Percentiles rank a stretch among this genome's conserved stretches.
These are phyloP conservation scores for Calonectria leucothoes DNA, from an alignment of 2,329 filamentous ascomycete genomes.

Conservation along the genomic window DNA sequence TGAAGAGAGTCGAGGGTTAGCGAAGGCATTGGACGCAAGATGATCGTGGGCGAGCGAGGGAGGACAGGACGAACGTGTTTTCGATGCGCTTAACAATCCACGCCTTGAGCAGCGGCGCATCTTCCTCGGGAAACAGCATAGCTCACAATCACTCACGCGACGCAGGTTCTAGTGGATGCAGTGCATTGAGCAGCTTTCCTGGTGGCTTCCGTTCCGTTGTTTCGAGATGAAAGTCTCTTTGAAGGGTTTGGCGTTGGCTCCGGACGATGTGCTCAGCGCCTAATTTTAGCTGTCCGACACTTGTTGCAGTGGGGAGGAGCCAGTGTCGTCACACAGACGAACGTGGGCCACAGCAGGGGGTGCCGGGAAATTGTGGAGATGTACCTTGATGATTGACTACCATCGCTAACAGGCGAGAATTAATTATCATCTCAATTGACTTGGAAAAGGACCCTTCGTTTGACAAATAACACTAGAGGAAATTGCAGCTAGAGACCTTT, in stretches of 20 bases:
- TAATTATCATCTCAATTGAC: background rate
- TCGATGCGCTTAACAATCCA: conserved; percentile 85
- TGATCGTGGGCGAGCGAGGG: conserved; percentile 19
- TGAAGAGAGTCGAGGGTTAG: conserved; percentile 24
- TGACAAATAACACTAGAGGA: background rate
- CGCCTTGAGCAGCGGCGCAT: conserved; percentile 73
- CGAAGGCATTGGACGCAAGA: conserved; percentile 7
- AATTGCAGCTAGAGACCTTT: background rate
- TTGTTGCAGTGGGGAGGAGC: conserved; percentile 16
- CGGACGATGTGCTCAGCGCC: conserved; percentile 26
- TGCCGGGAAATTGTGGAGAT: background rate
- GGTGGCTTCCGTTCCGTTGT: background rate
- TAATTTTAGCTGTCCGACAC: conserved; percentile 30
- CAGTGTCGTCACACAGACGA: conserved; percentile 33
- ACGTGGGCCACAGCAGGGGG: background rate
- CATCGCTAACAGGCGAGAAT: background rate
- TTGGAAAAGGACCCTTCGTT: background rate
- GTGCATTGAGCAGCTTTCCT: conserved; percentile 9
- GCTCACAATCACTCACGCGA: conserved; percentile 18
- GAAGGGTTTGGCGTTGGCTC: background rate
- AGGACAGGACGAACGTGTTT: conserved; percentile 69
- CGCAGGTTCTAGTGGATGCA: background rate
- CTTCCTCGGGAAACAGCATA: conserved; percentile 73
- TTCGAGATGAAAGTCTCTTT: conserved; percentile 14
- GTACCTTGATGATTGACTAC: background rate